Evolutionary conservation across 2,329 filamentous ascomycete species (phyloP).

Genomic region (Hymenoscyphus fraxineus): DNA sequence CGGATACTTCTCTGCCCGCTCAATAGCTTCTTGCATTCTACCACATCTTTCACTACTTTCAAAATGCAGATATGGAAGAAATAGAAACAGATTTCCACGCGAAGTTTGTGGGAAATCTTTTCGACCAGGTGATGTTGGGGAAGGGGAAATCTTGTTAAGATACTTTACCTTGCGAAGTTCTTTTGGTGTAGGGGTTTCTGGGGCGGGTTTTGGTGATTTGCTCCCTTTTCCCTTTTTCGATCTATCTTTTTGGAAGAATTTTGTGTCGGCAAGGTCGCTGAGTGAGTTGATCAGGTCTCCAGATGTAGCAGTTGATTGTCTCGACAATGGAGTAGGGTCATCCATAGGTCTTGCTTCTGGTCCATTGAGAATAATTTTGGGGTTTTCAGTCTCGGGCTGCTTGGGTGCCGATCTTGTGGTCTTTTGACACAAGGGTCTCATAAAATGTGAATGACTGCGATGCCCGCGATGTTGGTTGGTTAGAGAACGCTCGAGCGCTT

Average conservation of each 20-base stretch:
- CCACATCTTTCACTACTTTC: constrained; percentile 24
- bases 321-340: constrained; percentile 17
- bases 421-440: constrained; percentile 29
- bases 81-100: constrained; percentile 26
- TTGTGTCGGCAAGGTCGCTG: constrained; percentile 9
- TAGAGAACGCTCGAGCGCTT: constrained; percentile 28
- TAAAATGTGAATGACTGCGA: constrained; percentile 30
- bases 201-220: constrained; percentile 25
- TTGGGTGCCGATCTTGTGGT: constrained; percentile 19
- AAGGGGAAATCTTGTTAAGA: constrained; percentile 9
- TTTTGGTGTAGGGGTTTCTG: constrained; percentile 21
- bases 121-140: constrained; percentile 15
- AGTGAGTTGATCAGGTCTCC: constrained; percentile 17
- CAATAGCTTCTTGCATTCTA: constrained; percentile 30
- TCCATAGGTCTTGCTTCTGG: constrained; percentile 4
- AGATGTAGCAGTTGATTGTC: constrained; percentile 12
- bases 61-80: constrained; percentile 31
- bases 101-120: constrained; percentile 14
- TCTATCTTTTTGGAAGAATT: constrained; percentile 20
- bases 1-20: constrained; percentile 22
- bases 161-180: constrained; percentile 18
- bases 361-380: constrained; percentile 26
- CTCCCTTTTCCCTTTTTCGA: constrained; percentile 25
- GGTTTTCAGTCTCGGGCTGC: constrained; percentile 15
- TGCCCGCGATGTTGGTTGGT: constrained; percentile 30